Conservation (phyloP, 208 protist genomes). For the Naegleria lovaniensis region DNA sequence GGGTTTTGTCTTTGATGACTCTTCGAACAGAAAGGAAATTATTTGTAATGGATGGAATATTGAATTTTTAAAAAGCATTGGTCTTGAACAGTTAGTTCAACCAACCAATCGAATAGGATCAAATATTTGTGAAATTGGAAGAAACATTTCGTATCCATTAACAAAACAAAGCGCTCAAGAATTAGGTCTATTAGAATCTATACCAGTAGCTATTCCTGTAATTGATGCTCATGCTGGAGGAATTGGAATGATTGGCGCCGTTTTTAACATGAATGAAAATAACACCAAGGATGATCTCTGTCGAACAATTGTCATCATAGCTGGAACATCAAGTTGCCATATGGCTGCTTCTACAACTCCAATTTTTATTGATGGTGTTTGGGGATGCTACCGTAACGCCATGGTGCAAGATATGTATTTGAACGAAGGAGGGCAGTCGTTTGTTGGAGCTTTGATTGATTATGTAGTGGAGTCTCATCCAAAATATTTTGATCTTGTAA, state of each 20-base stretch:
- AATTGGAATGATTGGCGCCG: not conserved
- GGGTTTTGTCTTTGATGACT: not conserved
- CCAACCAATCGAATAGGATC: slow-evolving; percentile 18
- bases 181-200: slow-evolving; percentile 10
- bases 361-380: slow-evolving; percentile 35
- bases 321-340: slow-evolving; percentile 38
- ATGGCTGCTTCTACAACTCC: slow-evolving; percentile 18
- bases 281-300: not conserved
- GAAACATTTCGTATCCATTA: not conserved
- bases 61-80: slow-evolving; percentile 27
- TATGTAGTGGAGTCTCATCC: slow-evolving; percentile 21
- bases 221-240: slow-evolving; percentile 46
- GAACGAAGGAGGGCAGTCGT: slow-evolving; percentile 36
- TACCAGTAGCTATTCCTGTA: not conserved
- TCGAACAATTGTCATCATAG: slow-evolving; percentile 30
- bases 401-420: slow-evolving; percentile 37
- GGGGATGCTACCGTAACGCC: slow-evolving; percentile 36
- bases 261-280: not conserved
- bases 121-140: not conserved
- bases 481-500: not conserved
- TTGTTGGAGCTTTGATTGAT: slow-evolving; percentile 23
- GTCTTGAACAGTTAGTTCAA: slow-evolving; percentile 19
- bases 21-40: not conserved
- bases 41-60: slow-evolving; percentile 3
- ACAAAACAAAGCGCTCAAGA: not conserved